phyloP scores from a whole-genome alignment of 2,329 filamentous ascomycete species.

The Penicillium sp. region DNA sequence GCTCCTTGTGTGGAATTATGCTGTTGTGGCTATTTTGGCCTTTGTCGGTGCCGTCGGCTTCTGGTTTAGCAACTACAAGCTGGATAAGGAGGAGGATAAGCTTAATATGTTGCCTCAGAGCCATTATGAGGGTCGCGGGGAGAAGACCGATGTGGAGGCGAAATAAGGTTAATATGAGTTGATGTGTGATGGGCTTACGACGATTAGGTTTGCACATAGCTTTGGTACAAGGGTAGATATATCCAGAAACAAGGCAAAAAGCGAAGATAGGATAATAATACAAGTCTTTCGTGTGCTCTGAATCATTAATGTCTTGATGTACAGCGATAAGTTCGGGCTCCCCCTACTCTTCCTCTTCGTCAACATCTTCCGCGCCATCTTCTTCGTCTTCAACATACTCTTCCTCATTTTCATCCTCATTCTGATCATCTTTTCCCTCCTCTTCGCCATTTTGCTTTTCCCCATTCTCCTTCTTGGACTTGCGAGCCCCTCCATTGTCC shows the following conservation, averaged over 20 bases:
- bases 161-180: background rate
- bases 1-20: slow-evolving; percentile 73
- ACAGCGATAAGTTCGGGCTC: background rate
- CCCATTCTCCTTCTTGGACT: slow-evolving; percentile 3
- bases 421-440: background rate
- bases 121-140: slow-evolving; percentile 12
- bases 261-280: background rate
- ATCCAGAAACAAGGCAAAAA: background rate
- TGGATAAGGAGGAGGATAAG: slow-evolving; percentile 69
- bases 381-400: slow-evolving; percentile 5
- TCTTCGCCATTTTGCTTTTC: slow-evolving; percentile 2
- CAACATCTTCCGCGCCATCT: background rate
- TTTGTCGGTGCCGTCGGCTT: slow-evolving; percentile 66
- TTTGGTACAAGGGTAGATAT: background rate
- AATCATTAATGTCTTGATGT: background rate
- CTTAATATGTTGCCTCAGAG: slow-evolving; percentile 56
- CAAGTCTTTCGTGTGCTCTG: background rate
- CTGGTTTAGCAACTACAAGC: slow-evolving; percentile 68
- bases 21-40: slow-evolving; percentile 63
- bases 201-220: background rate
- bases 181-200: slow-evolving; percentile 2
- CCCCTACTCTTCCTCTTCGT: background rate
- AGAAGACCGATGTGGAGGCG: slow-evolving; percentile 21
- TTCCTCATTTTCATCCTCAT: slow-evolving; percentile 6
- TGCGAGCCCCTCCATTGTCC: background rate